Base-by-base conservation (phyloP, 495 filamentous ascomycete species). In the Podospora didyma region DNA sequence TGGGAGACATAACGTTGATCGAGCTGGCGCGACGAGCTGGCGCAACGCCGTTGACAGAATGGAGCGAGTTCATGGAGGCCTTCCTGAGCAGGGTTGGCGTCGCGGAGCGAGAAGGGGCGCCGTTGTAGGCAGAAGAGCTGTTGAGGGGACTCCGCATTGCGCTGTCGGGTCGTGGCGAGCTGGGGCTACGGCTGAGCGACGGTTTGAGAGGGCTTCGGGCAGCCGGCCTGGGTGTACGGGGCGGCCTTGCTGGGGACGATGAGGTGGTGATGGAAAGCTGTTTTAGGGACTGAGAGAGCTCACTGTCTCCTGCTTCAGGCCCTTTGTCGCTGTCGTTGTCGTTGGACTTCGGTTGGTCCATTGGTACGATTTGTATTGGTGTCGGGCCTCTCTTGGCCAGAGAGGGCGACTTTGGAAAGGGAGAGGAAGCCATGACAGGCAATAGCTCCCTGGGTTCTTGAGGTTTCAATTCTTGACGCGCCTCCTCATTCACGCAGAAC, bases 61-160 rank as follows among this genome's bases (percentile, higher is more conserved):
- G 70, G 28, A 85, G 69, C 22, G 80, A 84, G 65, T 79, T 79
- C 69, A 76, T 77, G 2, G 84, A 84, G 3, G 79, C 71, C 66
- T 84, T 83, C 4, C 73, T 62, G 26, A 79, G 64, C 21, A 82
- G 60, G 1, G 73, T 69, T 10, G 79, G 75, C 3, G 75, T 83
- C 60, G 63, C 73, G 53, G 74, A 83, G 46, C 63, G 82, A 70
- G 73, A 76, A 20, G 72, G 69, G 3, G 66, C 45, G 2, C 61
- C 59, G 46, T 60, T 62, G 5, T 63, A 63, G 19, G 65, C 54
- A 56, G 71, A 71, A 69, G 68, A 70, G 70, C 69, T 80, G 78
- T 60, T 79, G 68, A 65, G 70, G 67, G 73, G 82, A 74, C 69
- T 78, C 66, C 65, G 81, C 67, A 62, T 73, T 11, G 73, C 62